Evolutionary conservation across 129 eudicot genomes (phyloP).

Genomic region (Mikania micrantha): DNA sequence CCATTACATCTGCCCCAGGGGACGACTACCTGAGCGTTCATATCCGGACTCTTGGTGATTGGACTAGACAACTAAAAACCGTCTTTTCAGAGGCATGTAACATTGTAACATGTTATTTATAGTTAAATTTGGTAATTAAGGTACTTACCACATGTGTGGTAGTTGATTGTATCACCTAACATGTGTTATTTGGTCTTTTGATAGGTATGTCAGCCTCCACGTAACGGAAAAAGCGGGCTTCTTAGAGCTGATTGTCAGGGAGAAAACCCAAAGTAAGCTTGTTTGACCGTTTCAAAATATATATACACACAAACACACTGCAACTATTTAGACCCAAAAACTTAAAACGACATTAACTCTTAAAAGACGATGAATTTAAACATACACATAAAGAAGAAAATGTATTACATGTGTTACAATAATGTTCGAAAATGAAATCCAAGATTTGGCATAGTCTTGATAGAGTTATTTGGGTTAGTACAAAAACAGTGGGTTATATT

Average conservation of each 20-base stretch:
- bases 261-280: constrained; percentile 64
- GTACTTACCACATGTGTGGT: neutral
- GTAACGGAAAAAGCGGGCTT: constrained; percentile 69
- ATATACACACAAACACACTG: too few relatives aligned
- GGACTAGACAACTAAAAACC: constrained; percentile 70
- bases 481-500: too few relatives aligned
- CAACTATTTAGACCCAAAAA: too few relatives aligned
- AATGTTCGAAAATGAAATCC: too few relatives aligned
- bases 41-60: constrained; percentile 87
- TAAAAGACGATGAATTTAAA: too few relatives aligned
- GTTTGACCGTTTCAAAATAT: constrained; percentile 9
- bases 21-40: constrained; percentile 86
- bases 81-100: constrained; percentile 64
- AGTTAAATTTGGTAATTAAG: constrained; percentile 8
- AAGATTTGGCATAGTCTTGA: too few relatives aligned
- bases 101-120: neutral
- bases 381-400: too few relatives aligned
- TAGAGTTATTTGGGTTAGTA: too few relatives aligned
- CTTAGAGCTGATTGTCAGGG: constrained; percentile 69
- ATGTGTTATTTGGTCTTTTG: constrained; percentile 24
- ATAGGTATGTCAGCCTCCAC: constrained; percentile 73
- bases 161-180: constrained; percentile 15
- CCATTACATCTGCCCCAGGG: constrained; percentile 82
- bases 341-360: too few relatives aligned
- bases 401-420: too few relatives aligned